phyloP scores from a whole-genome alignment of 805 yeast genomes.

The Pichia ethanolica region DNA sequence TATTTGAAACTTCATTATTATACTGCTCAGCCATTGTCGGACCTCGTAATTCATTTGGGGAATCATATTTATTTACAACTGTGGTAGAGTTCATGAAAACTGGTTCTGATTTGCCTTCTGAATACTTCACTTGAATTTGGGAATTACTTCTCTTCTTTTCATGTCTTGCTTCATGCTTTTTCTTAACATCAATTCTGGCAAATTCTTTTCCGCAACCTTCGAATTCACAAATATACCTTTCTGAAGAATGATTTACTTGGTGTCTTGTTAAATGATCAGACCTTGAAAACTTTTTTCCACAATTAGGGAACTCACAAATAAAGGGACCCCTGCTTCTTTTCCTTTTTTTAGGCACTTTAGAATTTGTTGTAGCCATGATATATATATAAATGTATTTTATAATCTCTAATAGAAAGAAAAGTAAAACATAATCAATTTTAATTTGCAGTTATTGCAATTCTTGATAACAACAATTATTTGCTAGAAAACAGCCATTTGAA shows the following conservation, averaged over 20 bases:
- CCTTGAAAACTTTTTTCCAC: constrained; percentile 47
- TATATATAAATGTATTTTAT: no score
- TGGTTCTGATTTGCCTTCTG: no score
- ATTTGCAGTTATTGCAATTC: no score
- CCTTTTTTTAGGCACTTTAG: constrained; percentile 6
- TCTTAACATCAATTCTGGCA: constrained; percentile 45
- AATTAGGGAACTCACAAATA: constrained; percentile 34
- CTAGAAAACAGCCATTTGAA: no score
- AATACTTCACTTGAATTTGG: no score
- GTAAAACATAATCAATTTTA: no score
- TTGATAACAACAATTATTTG: no score
- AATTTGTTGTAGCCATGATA: neutral
- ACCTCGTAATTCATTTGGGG: no score
- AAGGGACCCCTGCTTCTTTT: constrained; percentile 9
- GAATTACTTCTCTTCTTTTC: constrained; percentile 15
- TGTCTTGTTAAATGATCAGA: constrained; percentile 56
- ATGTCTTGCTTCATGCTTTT: constrained; percentile 36
- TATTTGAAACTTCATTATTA: no score
- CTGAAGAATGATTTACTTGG: constrained; percentile 40
- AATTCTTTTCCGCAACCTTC: constrained; percentile 45
- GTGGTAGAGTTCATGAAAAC: neutral
- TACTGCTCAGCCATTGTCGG: no score
- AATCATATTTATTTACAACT: neutral
- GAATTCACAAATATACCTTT: constrained; percentile 40
- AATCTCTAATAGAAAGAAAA: no score